Base-by-base conservation (phyloP, 2,329 filamentous ascomycete species). In the Aaosphaeria arxii region DNA sequence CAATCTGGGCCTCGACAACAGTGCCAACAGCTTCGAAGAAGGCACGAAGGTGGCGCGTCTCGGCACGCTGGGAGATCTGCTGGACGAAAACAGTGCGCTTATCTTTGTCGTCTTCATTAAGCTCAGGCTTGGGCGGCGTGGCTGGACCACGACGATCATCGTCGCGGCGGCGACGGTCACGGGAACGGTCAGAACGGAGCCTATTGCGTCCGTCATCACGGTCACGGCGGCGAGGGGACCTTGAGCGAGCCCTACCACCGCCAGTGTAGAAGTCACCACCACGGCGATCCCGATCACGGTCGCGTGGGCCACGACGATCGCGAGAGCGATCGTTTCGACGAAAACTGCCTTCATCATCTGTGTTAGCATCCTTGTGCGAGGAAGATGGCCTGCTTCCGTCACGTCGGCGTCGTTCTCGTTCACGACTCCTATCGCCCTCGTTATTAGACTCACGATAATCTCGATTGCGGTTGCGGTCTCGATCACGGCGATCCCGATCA, bases 71-170 rank as follows among this genome's bases (percentile, higher is more conserved):
- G 59, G 94, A 94, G 67, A 99, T 87, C 74, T 99, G 94, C 77
- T 99, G 94, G 47, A 99, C 94, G 69, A 99, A 99, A 50, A 99
- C 90, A 49, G 95, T 99, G 63, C 94, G 88, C 62, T 90, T 87
- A 75, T 99, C 94, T 66, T 92, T 88, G 74, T 99, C 94, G 74
- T 97, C 94, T 71, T 96, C 91, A 62, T 88, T 96, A 51, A 88
- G 83, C 66, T 88, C 85, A 30, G 90, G 87, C 45, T 87, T 85
- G 31, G 73, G 73, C 30, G 77, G 78, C 9, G 41, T 30, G 11
- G 9, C 28, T 2, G 7, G 6, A 4, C 24, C 28, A 11, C 28
- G 41, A 32, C 41, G 41, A 30, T 43, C 41, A 30, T 43, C 41
- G 7, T 24, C 11, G 11, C 30, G 28, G 51, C 71, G 71, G 45